These are phyloP conservation scores for Pestalotiopsis sp. DNA, from an alignment of 2,329 filamentous ascomycete genomes.

Conservation along the genomic window DNA sequence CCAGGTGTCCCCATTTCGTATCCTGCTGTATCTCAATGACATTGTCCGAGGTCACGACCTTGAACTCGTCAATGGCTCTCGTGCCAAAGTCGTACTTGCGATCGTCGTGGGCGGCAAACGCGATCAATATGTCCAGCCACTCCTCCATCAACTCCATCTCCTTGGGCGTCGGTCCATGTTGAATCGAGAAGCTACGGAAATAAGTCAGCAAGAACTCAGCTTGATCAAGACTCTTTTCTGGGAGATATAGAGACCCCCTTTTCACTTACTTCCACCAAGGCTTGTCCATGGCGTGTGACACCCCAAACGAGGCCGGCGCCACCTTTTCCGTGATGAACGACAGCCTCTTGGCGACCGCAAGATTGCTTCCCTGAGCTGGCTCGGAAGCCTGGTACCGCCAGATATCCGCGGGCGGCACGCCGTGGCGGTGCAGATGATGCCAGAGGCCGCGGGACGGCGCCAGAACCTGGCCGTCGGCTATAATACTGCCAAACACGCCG, in stretches of 20 bases:
- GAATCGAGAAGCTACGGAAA: slow-evolving; percentile 33
- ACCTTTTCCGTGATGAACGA: slow-evolving; percentile 41
- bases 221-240: background rate
- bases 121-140: slow-evolving; percentile 37
- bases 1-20: slow-evolving; percentile 33
- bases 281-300: slow-evolving; percentile 41
- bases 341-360: slow-evolving; percentile 40
- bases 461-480: slow-evolving; percentile 40
- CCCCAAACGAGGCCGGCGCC: slow-evolving; percentile 34
- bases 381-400: slow-evolving; percentile 45
- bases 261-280: slow-evolving; percentile 42
- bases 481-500: slow-evolving; percentile 38
- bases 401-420: slow-evolving; percentile 32
- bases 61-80: slow-evolving; percentile 32
- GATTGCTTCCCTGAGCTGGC: too few species aligned
- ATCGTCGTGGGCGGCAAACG: slow-evolving; percentile 37
- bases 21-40: slow-evolving; percentile 35
- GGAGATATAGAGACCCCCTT: background rate
- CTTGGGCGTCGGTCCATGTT: slow-evolving; percentile 34
- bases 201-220: background rate
- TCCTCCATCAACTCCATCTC: slow-evolving; percentile 36
- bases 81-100: slow-evolving; percentile 33
- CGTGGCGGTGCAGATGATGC: slow-evolving; percentile 30
- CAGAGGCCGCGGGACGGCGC: slow-evolving; percentile 35
- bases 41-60: slow-evolving; percentile 32